These are phyloP conservation scores for Lactifluus echinatus DNA, from an alignment of 768 basidiomycete genomes.

Conservation along the genomic window DNA sequence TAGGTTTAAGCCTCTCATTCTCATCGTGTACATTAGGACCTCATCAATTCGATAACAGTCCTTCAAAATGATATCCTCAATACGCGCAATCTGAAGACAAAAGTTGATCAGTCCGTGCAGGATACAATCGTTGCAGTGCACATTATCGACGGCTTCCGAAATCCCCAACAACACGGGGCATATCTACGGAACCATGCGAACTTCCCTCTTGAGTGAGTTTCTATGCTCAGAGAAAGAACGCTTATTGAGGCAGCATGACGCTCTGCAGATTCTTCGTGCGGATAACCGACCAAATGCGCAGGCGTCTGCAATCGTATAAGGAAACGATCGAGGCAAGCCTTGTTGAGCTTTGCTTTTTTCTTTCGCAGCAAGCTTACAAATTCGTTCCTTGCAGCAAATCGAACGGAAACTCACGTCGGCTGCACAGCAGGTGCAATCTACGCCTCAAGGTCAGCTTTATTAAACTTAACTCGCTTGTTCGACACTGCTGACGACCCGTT, in stretches of 20 bases:
- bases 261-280: constrained; percentile 57
- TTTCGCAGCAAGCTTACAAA: background rate
- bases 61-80: constrained; percentile 59
- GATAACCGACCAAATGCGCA: constrained; percentile 62
- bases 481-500: background rate
- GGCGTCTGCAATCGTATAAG: constrained; percentile 70
- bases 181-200: constrained; percentile 70
- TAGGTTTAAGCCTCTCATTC: background rate
- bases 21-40: constrained; percentile 45
- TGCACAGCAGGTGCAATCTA: constrained; percentile 50
- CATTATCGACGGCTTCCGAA: constrained; percentile 70
- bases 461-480: background rate
- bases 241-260: background rate
- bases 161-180: constrained; percentile 59
- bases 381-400: constrained; percentile 48
- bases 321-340: constrained; percentile 56
- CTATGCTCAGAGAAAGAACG: background rate
- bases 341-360: background rate
- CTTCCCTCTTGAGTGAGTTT: constrained; percentile 73
- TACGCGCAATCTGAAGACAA: constrained; percentile 61
- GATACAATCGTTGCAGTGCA: constrained; percentile 72
- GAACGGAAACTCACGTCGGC: constrained; percentile 72
- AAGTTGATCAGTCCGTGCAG: constrained; percentile 70
- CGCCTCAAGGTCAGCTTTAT: constrained; percentile 56
- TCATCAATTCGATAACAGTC: constrained; percentile 50